phyloP scores from a whole-genome alignment of 176 grass and related monocot genomes.

The Oryza rufipogon region DNA sequence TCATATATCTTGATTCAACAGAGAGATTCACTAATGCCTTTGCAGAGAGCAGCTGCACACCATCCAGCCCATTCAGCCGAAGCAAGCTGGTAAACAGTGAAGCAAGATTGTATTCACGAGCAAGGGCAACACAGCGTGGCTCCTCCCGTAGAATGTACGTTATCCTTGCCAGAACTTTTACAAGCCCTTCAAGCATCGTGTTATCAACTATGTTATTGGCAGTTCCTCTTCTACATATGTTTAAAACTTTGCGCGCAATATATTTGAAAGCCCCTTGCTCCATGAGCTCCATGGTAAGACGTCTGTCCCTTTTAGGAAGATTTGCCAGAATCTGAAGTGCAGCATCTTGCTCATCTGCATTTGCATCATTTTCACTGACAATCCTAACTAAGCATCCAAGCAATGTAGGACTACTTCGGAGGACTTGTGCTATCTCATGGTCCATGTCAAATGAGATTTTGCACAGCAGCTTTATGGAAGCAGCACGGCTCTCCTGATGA shows the following conservation, averaged over 20 bases:
- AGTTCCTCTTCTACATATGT: slow-evolving; percentile 50
- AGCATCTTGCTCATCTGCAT: slow-evolving; percentile 63
- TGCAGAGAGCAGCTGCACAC: slow-evolving; percentile 63
- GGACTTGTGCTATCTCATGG: slow-evolving; percentile 64
- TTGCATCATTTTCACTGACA: slow-evolving; percentile 43
- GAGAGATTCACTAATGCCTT: slow-evolving; percentile 74
- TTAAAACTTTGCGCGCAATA: slow-evolving; percentile 51
- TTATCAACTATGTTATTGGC: slow-evolving; percentile 42
- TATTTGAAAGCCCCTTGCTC: slow-evolving; percentile 70
- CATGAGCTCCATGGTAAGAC: slow-evolving; percentile 60
- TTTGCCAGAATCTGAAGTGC: slow-evolving; percentile 64
- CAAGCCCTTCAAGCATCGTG: slow-evolving; percentile 57
- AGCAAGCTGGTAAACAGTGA: slow-evolving; percentile 66
- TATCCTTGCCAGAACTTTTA: slow-evolving; percentile 62
- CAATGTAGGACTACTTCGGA: slow-evolving; percentile 55
- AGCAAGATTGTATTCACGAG: slow-evolving; percentile 67
- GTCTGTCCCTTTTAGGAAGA: slow-evolving; percentile 61
- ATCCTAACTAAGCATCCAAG: slow-evolving; percentile 63
- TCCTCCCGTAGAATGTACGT: slow-evolving; percentile 60
- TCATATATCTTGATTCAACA: slow-evolving; percentile 62
- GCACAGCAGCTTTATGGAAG: slow-evolving; percentile 63
- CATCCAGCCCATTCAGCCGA: slow-evolving; percentile 60
- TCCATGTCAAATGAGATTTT: slow-evolving; percentile 67
- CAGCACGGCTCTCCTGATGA: slow-evolving; percentile 57
- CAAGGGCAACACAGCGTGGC: slow-evolving; percentile 46